Conservation (phyloP, 2,329 filamentous ascomycete species). For the Neofusicoccum sp. region DNA sequence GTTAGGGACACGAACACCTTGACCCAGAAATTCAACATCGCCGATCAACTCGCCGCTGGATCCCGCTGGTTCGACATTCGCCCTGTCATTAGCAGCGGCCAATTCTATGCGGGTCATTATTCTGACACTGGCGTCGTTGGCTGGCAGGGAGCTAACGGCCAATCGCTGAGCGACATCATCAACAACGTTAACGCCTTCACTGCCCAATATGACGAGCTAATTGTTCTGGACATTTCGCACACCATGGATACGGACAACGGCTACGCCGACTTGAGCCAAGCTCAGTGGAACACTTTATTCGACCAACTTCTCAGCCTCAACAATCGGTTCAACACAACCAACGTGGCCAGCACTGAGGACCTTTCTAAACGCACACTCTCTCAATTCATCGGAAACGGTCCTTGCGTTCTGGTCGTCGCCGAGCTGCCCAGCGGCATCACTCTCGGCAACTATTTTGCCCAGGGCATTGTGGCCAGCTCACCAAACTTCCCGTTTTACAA, state of each 20-base stretch:
- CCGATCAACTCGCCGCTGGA: conserved; percentile 47
- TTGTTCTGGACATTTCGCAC: conserved; percentile 50
- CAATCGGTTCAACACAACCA: conserved; percentile 37
- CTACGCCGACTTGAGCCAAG: conserved; percentile 38
- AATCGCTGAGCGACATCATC: conserved; percentile 45
- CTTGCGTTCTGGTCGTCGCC: conserved; percentile 35
- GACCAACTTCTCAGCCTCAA: conserved; percentile 42
- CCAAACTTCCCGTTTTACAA: conserved; percentile 36
- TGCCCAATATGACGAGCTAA: conserved; percentile 43
- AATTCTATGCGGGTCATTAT: conserved; percentile 47
- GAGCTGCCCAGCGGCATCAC: conserved; percentile 31
- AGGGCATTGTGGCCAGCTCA: conserved; percentile 34
- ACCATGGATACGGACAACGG: conserved; percentile 43
- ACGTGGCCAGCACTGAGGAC: conserved; percentile 27
- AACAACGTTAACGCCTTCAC: conserved; percentile 49
- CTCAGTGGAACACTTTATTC: conserved; percentile 46
- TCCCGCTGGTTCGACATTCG: conserved; percentile 51
- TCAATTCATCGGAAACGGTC: conserved; percentile 38
- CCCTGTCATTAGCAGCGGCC: conserved; percentile 39
- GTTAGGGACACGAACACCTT: conserved; percentile 44
- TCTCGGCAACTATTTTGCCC: conserved; percentile 29
- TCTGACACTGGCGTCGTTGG: conserved; percentile 34
- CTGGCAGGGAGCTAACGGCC: conserved; percentile 48
- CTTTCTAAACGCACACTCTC: conserved; percentile 33
- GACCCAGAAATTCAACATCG: conserved; percentile 47